Evolutionary conservation across 805 yeast genomes (phyloP).

Genomic region (Dipodascopsis uninucleata): DNA sequence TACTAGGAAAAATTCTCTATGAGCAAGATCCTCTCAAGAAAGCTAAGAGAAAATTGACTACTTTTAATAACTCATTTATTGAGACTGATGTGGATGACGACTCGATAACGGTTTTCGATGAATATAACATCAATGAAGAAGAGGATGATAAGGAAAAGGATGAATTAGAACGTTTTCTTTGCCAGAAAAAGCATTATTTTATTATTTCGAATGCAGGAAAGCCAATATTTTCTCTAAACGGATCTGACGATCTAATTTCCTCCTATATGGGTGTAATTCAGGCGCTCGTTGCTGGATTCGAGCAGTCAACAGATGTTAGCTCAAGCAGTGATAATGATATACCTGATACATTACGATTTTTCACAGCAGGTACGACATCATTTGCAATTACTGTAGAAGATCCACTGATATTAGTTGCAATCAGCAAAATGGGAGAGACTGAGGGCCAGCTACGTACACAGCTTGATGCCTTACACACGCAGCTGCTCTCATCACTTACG

Average conservation of each 20-base stretch:
- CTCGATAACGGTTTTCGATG: conserved; percentile 27
- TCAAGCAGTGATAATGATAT: conserved; percentile 6
- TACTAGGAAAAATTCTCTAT: conserved; percentile 18
- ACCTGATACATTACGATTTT: conserved; percentile 29
- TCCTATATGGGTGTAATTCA: conserved; percentile 78
- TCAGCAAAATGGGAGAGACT: conserved; percentile 40
- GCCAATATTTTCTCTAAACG: conserved; percentile 77
- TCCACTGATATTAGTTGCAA: conserved; percentile 73
- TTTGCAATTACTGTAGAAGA: conserved; percentile 59
- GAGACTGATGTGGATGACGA: conserved; percentile 28
- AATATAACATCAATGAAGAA: conserved; percentile 30
- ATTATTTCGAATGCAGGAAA: conserved; percentile 82
- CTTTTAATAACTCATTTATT: conserved; percentile 24
- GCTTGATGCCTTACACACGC: conserved; percentile 68
- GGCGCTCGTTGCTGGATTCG: conserved; percentile 70
- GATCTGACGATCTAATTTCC: conserved; percentile 60
- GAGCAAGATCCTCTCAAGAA: conserved; percentile 21
- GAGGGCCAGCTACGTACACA: conserved; percentile 51
- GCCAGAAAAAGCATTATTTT: conserved; percentile 62
- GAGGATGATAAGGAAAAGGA: conserved; percentile 20
- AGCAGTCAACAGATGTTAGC: conserved; percentile 36
- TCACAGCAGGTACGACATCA: conserved; percentile 49
- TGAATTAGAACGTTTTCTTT: conserved; percentile 37
- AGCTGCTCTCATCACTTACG: conserved; percentile 77
- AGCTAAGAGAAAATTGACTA: conserved; percentile 12